phyloP scores from a whole-genome alignment of 306 rosid genomes.

The Spatholobus suberectus region DNA sequence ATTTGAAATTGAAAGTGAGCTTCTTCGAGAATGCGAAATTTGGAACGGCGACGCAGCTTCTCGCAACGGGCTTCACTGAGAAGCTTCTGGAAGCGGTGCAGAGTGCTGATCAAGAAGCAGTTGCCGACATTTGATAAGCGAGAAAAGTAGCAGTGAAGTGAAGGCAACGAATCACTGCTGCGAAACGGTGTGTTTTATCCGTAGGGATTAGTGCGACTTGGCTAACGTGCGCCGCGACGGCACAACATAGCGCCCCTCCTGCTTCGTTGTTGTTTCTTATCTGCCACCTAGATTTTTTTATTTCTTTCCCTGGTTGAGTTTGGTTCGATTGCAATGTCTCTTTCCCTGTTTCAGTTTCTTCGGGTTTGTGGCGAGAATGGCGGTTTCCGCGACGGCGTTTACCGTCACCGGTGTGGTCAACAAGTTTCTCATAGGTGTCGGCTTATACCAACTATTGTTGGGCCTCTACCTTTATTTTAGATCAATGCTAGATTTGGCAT shows the following conservation, averaged over 20 bases:
- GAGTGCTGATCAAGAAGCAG: conserved; percentile 45
- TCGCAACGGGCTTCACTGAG: conserved; percentile 1
- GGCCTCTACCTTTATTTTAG: too few relatives aligned
- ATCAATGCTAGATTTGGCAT: too few relatives aligned
- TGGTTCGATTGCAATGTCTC: too few relatives aligned
- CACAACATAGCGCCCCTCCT: background rate
- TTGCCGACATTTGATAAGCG: conserved; percentile 51
- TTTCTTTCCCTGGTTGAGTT: too few relatives aligned
- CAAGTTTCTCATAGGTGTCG: conserved; percentile 92
- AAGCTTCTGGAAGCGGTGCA: conserved; percentile 47
- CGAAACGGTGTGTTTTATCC: conserved; percentile 6
- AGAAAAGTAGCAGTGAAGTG: background rate
- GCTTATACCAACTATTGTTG: too few relatives aligned
- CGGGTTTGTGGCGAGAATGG: conserved; percentile 93
- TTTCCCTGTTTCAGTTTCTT: conserved; percentile 84
- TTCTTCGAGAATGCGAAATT: conserved; percentile 52
- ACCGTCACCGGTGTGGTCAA: conserved; percentile 97
- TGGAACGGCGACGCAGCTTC: conserved; percentile 4
- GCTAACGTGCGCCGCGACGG: conserved; percentile 34
- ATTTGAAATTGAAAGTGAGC: conserved; percentile 19
- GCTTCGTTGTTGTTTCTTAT: background rate
- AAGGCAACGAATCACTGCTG: background rate
- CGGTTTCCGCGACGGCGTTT: conserved; percentile 91
- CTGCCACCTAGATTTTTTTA: background rate
- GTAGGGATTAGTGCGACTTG: background rate